Evolutionary conservation across 2,329 filamentous ascomycete genomes (phyloP).

Genomic region (Paramyrothecium sp.): DNA sequence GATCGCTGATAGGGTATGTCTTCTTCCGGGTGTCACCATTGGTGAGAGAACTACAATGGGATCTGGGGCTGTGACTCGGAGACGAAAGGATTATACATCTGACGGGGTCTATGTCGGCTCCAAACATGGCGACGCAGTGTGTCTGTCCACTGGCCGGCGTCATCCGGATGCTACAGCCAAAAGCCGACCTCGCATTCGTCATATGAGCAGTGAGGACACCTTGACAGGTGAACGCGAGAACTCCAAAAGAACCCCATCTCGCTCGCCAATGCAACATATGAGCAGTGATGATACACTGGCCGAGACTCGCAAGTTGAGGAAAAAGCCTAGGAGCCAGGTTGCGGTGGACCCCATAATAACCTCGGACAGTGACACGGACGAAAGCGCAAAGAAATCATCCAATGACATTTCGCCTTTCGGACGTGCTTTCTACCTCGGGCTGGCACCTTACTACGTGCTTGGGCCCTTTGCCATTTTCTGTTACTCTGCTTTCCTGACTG

Average conservation of each 20-base stretch:
- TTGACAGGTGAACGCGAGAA: constrained; percentile 7
- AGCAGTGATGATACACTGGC: constrained; percentile 23
- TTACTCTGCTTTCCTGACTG: constrained; percentile 45
- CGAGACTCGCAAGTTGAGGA: constrained; percentile 5
- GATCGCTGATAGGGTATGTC: constrained; percentile 54
- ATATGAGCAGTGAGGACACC: constrained; percentile 18
- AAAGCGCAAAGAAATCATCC: constrained; percentile 1
- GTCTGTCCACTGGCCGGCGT: constrained; percentile 26
- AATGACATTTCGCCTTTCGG: constrained; percentile 45
- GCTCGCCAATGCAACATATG: constrained; percentile 15
- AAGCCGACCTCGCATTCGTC: constrained; percentile 5
- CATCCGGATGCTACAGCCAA: constrained; percentile 5
- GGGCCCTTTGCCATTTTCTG: constrained; percentile 45
- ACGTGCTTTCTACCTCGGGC: constrained; percentile 51
- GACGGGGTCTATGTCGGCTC: constrained; percentile 51
- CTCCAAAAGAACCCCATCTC: constrained; percentile 6
- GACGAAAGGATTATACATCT: constrained; percentile 40
- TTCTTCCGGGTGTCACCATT: constrained; percentile 49
- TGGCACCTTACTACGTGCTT: constrained; percentile 49
- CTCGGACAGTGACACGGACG: constrained; percentile 16
- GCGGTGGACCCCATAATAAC: constrained; percentile 5
- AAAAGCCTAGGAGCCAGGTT: constrained; percentile 4
- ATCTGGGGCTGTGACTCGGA: constrained; percentile 48
- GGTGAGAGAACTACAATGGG: constrained; percentile 50
- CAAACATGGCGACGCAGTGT: constrained; percentile 48